Conservation (phyloP, 2,329 filamentous ascomycete genomes). For the Tricladium varicosporioides region DNA sequence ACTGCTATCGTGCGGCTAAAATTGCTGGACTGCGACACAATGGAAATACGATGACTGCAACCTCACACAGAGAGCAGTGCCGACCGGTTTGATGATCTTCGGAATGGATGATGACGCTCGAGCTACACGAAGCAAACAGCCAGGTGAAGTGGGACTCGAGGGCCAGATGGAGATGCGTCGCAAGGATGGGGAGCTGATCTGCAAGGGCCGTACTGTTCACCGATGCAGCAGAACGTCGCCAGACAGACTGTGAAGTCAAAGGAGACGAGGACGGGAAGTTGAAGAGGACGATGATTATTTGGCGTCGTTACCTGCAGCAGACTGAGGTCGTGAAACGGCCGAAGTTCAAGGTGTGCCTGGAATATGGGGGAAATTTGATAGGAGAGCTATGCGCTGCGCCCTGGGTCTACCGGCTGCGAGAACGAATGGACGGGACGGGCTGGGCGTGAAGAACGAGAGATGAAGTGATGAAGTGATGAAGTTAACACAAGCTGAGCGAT, state of each 20-base stretch:
- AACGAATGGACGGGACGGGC: background rate
- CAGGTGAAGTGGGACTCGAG: background rate
- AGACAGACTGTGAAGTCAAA: background rate
- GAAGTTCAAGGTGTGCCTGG: background rate
- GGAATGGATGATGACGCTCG: background rate
- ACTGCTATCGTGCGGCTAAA: slow-evolving; percentile 1
- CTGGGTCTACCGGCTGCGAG: background rate
- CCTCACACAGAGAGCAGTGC: background rate
- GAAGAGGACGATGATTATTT: background rate
- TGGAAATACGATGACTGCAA: background rate
- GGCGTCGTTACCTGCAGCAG: background rate
- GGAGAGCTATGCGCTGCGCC: background rate
- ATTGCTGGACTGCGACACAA: background rate
- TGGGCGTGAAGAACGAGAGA: background rate
- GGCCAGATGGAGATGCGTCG: background rate
- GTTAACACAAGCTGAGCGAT: background rate
- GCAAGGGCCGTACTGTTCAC: background rate
- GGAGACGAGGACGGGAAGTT: background rate
- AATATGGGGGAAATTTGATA: background rate
- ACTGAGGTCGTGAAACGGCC: background rate
- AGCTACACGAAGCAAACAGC: background rate
- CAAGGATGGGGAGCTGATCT: slow-evolving; percentile 6
- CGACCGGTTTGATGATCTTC: background rate
- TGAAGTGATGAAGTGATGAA: background rate
- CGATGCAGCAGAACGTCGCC: background rate